phyloP scores from a whole-genome alignment of 2,329 filamentous ascomycete species.

The Penicillium sp. region DNA sequence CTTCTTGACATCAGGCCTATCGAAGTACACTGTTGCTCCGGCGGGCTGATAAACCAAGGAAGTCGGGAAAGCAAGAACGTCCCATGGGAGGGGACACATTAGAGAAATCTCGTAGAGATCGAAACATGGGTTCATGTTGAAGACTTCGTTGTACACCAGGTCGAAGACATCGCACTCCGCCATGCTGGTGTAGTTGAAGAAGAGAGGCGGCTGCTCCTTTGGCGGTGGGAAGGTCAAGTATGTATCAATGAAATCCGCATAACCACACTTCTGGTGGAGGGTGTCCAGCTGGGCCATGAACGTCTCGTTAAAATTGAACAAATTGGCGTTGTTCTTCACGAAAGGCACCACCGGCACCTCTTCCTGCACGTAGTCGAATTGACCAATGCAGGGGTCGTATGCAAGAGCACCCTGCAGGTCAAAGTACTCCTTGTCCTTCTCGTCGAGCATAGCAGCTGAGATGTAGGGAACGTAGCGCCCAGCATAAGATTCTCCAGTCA shows the following conservation, averaged over 20 bases:
- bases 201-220: slow-evolving; percentile 59
- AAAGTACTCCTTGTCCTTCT: slow-evolving; percentile 68
- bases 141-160: slow-evolving; percentile 57
- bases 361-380: slow-evolving; percentile 36
- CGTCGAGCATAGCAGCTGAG: slow-evolving; percentile 70
- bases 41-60: slow-evolving; percentile 59
- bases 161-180: slow-evolving; percentile 61
- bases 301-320: slow-evolving; percentile 51
- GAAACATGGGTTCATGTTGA: slow-evolving; percentile 73
- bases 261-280: slow-evolving; percentile 50
- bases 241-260: slow-evolving; percentile 48
- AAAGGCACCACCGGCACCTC: slow-evolving; percentile 46
- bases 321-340: slow-evolving; percentile 44
- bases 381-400: slow-evolving; percentile 67
- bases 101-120: slow-evolving; percentile 73
- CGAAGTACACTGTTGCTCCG: slow-evolving; percentile 68
- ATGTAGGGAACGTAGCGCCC: slow-evolving; percentile 74
- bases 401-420: slow-evolving; percentile 69
- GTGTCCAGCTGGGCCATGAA: slow-evolving; percentile 45
- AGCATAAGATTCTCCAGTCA: slow-evolving; percentile 73
- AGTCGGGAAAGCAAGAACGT: slow-evolving; percentile 67
- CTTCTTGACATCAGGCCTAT: slow-evolving; percentile 68
- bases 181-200: slow-evolving; percentile 48
- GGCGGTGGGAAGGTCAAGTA: slow-evolving; percentile 56
- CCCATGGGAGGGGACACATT: slow-evolving; percentile 70